Conservation (phyloP, 2,329 filamentous ascomycete species). For the Aspergillus pseudoviridinutans region DNA sequence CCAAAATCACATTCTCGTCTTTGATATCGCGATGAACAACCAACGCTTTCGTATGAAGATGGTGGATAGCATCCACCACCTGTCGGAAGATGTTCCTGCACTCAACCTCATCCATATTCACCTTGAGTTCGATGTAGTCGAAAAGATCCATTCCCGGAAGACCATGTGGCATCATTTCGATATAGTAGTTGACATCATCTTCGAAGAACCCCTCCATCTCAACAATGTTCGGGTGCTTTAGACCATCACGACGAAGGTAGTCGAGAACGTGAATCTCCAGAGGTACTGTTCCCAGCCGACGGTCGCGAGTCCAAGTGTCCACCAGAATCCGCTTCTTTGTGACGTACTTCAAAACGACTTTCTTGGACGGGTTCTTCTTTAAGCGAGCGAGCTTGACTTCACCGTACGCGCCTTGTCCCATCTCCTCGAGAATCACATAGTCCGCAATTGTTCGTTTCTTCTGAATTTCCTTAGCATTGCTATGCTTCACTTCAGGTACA, state of each 20-base stretch:
- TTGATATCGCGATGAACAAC: conserved; percentile 99
- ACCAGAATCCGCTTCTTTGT: conserved; percentile 95
- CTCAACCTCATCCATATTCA: conserved; percentile 94
- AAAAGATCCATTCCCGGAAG: conserved; percentile 97
- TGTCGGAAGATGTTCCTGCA: conserved; percentile 94
- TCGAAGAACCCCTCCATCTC: conserved; percentile 69
- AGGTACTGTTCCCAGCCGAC: conserved; percentile 87
- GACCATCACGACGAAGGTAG: conserved; percentile 72
- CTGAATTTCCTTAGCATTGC: conserved; percentile 28
- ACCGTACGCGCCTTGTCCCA: conserved; percentile 97
- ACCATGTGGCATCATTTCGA: conserved; percentile 92
- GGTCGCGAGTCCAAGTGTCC: conserved; percentile 96
- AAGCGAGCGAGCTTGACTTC: conserved; percentile 93
- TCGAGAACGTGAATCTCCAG: conserved; percentile 96
- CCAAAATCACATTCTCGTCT: conserved; percentile 94
- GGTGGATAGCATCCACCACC: conserved; percentile 82
- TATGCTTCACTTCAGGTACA: conserved; percentile 24
- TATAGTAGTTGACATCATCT: conserved; percentile 79
- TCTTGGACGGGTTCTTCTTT: conserved; percentile 69
- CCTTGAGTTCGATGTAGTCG: conserved; percentile 94
- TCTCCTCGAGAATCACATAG: conserved; percentile 91
- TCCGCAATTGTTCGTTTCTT: conserved; percentile 83
- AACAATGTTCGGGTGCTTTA: conserved; percentile 63
- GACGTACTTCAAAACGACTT: conserved; percentile 95
- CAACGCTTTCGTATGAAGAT: conserved; percentile 82